phyloP scores from a whole-genome alignment of 441 rosid genomes.

The Hura crepitans region DNA sequence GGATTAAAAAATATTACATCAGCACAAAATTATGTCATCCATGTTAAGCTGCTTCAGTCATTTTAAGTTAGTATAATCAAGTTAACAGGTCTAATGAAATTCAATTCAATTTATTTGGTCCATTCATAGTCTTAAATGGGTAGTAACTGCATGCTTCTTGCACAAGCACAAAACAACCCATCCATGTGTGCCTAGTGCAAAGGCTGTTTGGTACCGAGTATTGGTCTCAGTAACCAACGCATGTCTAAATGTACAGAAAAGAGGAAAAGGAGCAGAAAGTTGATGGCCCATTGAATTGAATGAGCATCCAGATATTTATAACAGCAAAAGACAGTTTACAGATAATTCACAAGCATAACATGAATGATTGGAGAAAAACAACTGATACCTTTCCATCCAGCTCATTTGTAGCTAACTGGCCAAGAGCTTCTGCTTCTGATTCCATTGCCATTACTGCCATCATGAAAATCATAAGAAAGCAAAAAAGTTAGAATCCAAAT shows the following conservation, averaged over 20 bases:
- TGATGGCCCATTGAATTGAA: background rate
- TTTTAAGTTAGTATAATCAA: background rate
- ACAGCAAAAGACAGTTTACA: background rate
- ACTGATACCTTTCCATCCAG: slow-evolving; percentile 65
- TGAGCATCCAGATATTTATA: background rate
- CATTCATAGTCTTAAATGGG: too few relatives aligned
- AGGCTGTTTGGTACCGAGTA: background rate
- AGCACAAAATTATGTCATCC: background rate
- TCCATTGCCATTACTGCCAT: slow-evolving; percentile 67
- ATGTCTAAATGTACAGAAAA: too few relatives aligned
- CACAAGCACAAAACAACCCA: background rate
- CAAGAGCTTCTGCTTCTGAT: slow-evolving; percentile 72
- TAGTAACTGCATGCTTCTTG: too few relatives aligned
- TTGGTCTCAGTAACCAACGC: too few relatives aligned
- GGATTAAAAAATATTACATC: background rate
- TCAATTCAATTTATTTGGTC: too few relatives aligned
- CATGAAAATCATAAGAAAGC: slow-evolving; percentile 8
- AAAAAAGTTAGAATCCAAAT: slow-evolving; percentile 16
- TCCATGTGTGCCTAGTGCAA: background rate
- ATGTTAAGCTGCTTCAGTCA: background rate
- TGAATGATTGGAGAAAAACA: slow-evolving; percentile 5
- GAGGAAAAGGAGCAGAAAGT: background rate
- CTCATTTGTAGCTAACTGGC: slow-evolving; percentile 60
- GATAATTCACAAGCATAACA: background rate
- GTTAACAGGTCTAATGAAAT: background rate